phyloP scores from a whole-genome alignment of 495 filamentous ascomycete species.

The Annulohypoxylon maeteangense region DNA sequence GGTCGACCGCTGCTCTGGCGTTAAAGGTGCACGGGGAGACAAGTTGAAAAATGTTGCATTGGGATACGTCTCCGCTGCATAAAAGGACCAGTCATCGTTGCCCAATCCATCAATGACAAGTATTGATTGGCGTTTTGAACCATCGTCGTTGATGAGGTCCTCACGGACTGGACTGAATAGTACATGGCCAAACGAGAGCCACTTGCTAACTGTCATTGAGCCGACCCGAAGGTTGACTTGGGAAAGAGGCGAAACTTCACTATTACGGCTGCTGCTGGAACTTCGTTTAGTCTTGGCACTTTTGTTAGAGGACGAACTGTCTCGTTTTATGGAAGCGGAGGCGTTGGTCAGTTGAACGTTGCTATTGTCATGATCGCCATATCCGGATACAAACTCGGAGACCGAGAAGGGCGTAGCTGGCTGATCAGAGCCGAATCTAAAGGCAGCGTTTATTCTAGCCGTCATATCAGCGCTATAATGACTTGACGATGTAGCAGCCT shows the following conservation, averaged over 20 bases:
- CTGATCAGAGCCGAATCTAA: slow-evolving; percentile 49
- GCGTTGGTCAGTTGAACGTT: slow-evolving; percentile 42
- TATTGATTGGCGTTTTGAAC: slow-evolving; percentile 70
- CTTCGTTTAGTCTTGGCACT: slow-evolving; percentile 51
- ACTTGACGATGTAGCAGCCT: slow-evolving; percentile 50
- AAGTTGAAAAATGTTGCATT: slow-evolving; percentile 87
- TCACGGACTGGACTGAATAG: slow-evolving; percentile 93
- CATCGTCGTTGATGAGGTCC: slow-evolving; percentile 65
- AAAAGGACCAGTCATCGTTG: slow-evolving; percentile 96
- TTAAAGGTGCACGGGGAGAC: slow-evolving; percentile 62
- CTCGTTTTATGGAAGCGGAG: slow-evolving; percentile 44
- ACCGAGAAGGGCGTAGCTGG: slow-evolving; percentile 63
- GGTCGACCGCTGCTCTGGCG: slow-evolving; percentile 48
- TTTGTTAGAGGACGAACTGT: slow-evolving; percentile 53
- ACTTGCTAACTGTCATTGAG: slow-evolving; percentile 72
- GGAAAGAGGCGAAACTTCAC: slow-evolving; percentile 67
- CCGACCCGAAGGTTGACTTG: slow-evolving; percentile 86
- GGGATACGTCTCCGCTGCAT: slow-evolving; percentile 91
- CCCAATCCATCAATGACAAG: slow-evolving; percentile 90
- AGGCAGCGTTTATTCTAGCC: slow-evolving; percentile 55
- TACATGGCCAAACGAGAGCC: slow-evolving; percentile 94
- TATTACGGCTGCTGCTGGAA: slow-evolving; percentile 58
- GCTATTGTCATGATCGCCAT: slow-evolving; percentile 59
- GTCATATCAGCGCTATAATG: slow-evolving; percentile 60
- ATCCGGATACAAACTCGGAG: slow-evolving; percentile 62